Evolutionary conservation across 306 rosid genomes (phyloP).

Genomic region (Quercus alba): DNA sequence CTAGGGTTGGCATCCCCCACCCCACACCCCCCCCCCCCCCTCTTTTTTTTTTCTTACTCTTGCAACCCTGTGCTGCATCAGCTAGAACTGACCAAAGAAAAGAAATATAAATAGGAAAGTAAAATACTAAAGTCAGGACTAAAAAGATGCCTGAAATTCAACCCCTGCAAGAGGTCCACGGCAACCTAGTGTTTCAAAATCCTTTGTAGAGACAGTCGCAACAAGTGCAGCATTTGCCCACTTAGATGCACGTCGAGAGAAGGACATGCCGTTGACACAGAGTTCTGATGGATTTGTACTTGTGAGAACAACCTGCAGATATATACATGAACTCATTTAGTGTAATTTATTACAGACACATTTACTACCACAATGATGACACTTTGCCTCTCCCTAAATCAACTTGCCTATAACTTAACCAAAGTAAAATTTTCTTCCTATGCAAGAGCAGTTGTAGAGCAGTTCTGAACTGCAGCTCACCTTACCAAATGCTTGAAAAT

Average conservation of each 20-base stretch:
- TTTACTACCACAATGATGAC: constrained; percentile 9
- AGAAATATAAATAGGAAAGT: not conserved
- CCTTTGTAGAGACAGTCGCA: constrained; percentile 69
- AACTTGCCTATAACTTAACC: not conserved
- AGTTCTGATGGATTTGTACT: constrained; percentile 89
- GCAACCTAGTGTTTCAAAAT: constrained; percentile 64
- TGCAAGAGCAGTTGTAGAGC: not conserved
- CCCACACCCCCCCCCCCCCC: too few species aligned
- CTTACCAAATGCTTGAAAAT: not conserved
- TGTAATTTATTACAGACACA: not conserved
- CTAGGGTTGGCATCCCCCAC: too few species aligned
- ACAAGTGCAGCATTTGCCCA: constrained; percentile 99
- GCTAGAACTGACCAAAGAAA: not conserved
- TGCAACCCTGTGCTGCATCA: too few species aligned
- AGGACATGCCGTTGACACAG: constrained; percentile 96
- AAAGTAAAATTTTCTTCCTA: not conserved
- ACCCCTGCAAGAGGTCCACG: constrained; percentile 89
- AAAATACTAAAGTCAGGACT: constrained; percentile 1
- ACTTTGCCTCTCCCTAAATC: not conserved
- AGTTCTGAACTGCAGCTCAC: not conserved
- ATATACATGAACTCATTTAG: constrained; percentile 8
- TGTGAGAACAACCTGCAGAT: constrained; percentile 90
- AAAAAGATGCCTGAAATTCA: constrained; percentile 68
- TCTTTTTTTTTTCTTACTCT: too few species aligned
- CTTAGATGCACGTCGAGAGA: constrained; percentile 87